Base-by-base conservation (phyloP, 495 filamentous ascomycete genomes). In the Penicillium alfredii region DNA sequence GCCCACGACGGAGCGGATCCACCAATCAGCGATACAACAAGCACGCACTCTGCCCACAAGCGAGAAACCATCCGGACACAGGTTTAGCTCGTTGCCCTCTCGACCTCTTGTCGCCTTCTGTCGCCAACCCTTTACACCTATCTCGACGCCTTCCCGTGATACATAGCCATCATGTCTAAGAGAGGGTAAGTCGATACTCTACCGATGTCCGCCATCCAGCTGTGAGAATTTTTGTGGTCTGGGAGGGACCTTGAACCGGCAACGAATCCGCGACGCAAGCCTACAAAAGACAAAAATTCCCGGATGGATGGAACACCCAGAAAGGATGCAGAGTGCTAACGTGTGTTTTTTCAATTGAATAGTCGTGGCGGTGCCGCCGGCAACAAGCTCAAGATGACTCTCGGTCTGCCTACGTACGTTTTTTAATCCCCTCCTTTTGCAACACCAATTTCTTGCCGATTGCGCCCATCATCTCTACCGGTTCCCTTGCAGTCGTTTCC, bases 351-450 rank as follows among this genome's bases (percentile, higher is more conserved):
- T n/a, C n/a, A n/a, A n/a, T n/a, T n/a, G n/a, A 43, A 62, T 44
- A 80, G 75, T 66, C 72, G 89, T 60, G 86, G 86, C 77, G 84
- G 84, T 84, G 83, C 85, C 76, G 80, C 89, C 53, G 93, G 92
- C 77, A 94, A 94, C 84, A 98, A 98, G 84, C 82, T 98, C 49
- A 98, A 95, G 83, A 98, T 98, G 92, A 94, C 92, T 66, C 87
- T 98, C 71, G 92, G 85, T 95, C 87, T 98, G 58, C 92, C 92
- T 68, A 84, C 88, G 90, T 96, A 90, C 71, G 89, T 87, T 52
- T 48, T 27, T 40, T 38, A 47, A 38, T 36, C 35, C 23, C 15
- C 30, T 38, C n/a, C n/a, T n/a, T n/a, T n/a, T n/a, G n/a, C n/a
- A 37, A 30, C 46, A 42, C 42, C 38, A 49, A 40, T 41, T 32